These are phyloP conservation scores for Geranomyces michiganensis DNA, from an alignment of 192 early-diverging fungal genomes.

Conservation along the genomic window DNA sequence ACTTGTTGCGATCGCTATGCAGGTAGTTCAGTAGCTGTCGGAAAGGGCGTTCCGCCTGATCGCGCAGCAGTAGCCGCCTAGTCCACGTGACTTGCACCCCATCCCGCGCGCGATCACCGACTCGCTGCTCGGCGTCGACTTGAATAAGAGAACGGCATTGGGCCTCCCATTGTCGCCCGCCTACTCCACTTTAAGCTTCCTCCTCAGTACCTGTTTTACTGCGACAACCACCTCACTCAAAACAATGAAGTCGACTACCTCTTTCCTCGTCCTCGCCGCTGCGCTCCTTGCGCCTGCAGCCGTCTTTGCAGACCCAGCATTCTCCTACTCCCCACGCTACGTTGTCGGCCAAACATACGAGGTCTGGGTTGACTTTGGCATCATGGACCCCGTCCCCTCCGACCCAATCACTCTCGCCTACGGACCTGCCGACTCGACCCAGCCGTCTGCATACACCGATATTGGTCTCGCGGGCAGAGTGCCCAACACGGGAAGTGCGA, in stretches of 20 bases:
- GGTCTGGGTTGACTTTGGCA: constrained; percentile 18
- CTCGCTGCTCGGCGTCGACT: too few species aligned
- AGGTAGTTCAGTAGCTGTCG: too few species aligned
- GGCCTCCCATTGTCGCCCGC: too few species aligned
- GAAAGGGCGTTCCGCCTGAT: too few species aligned
- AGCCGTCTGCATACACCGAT: not conserved
- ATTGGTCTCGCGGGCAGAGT: not conserved
- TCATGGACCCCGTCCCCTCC: constrained; percentile 15
- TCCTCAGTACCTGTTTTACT: too few species aligned
- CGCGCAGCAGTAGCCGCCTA: too few species aligned
- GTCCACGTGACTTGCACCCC: too few species aligned
- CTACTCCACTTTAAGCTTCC: too few species aligned
- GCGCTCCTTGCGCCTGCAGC: not conserved
- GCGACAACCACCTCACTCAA: too few species aligned
- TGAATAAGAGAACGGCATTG: too few species aligned
- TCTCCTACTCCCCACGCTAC: not conserved
- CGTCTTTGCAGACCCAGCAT: constrained; percentile 1
- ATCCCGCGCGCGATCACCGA: too few species aligned
- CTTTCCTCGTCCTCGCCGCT: not conserved
- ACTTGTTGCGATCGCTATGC: too few species aligned
- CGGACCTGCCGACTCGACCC: not conserved
- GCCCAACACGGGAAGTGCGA: constrained; percentile 3
- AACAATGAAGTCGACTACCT: constrained; percentile 5
- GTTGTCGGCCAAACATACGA: constrained; percentile 6
- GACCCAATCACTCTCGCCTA: constrained; percentile 3